These are phyloP conservation scores for Fusarium chaquense DNA, from an alignment of 2,329 filamentous ascomycete genomes.

Conservation along the genomic window DNA sequence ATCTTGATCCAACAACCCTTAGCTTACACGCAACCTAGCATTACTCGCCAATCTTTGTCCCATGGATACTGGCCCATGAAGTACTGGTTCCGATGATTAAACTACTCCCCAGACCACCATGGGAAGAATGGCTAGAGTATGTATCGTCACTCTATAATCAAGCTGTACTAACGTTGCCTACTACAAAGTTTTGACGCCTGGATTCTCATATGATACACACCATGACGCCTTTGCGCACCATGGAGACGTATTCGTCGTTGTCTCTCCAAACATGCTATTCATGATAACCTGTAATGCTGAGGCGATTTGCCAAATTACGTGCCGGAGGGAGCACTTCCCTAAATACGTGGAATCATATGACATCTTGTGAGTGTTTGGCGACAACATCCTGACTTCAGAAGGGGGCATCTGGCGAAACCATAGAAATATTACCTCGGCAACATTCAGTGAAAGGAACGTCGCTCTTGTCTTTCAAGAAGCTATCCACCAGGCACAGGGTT, in stretches of 20 bases:
- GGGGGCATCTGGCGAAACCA: constrained; percentile 78
- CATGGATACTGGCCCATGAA: constrained; percentile 67
- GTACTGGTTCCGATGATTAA: constrained; percentile 69
- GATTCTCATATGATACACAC: constrained; percentile 69
- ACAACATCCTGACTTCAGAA: constrained; percentile 78
- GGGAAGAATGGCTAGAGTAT: constrained; percentile 71
- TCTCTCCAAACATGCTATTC: constrained; percentile 65
- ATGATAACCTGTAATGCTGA: constrained; percentile 73
- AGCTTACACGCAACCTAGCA: constrained; percentile 40
- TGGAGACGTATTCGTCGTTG: constrained; percentile 74
- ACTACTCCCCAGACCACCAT: constrained; percentile 65
- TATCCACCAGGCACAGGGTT: constrained; percentile 70
- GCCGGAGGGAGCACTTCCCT: constrained; percentile 76
- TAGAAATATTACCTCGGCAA: constrained; percentile 76
- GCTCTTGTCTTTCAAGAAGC: constrained; percentile 73
- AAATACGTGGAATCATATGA: constrained; percentile 54
- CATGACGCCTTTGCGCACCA: constrained; percentile 69
- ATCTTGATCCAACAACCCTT: background rate
- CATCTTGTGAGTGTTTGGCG: constrained; percentile 66
- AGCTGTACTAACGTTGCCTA: constrained; percentile 14
- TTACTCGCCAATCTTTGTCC: constrained; percentile 60
- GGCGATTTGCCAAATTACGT: constrained; percentile 73
- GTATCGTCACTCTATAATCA: constrained; percentile 42
- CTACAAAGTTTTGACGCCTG: constrained; percentile 65
- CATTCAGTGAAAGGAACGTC: constrained; percentile 83